Evolutionary conservation across 805 yeast genomes (phyloP), one percentile per base, ranked within the genome.

Genomic region (Barnettozyma sp.): DNA sequence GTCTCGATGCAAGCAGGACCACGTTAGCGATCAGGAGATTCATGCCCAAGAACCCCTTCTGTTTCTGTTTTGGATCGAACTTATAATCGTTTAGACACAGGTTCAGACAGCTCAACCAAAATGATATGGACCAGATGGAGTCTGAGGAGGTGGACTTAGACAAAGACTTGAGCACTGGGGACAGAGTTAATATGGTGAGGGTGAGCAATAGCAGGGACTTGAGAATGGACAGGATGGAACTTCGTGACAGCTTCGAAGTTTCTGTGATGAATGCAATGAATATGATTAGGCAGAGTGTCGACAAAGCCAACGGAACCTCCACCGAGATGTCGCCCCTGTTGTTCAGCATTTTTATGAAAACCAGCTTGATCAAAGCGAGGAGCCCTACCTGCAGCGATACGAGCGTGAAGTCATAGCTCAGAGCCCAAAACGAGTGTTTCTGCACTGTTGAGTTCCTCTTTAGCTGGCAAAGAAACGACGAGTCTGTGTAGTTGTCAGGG

Each of bases 41-140:
- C 16, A 94, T 86, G 1, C 94, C 78, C 8, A 87, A 58, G 30
- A 74, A 82, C 4, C 52, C 40, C 15, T 36, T 36, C 35, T 47
- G 49, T 35, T 45, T 41, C 12, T 38, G 40, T 13, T 13, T 10
- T 6, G 22, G 52, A 42, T 71, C 73, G 49, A 71, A 64, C 24
- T 82, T 70, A 55, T 82, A 80, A 58, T 84, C 84, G 52, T 80
- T 78, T 47, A 78, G 67, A 18, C 78, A 51, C 3, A 87, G 61
- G 49, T 86, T 86, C 29, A 78, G 62, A 9, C 85, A 47, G 22
- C 83, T 77, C 12, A 92, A 63, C 78, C 95, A 81, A 31, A 80
- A 76, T 7, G 94, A 75, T 5, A 92, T 59, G 0, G 95, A 87
- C 97, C 97, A 90, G 41, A 92, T 86, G 12, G 96, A 85, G 61